Evolutionary conservation across 2,329 filamentous ascomycete species (phyloP), one percentile per base, ranked within the genome.

Genomic region (Davidsoniella eucalypti): DNA sequence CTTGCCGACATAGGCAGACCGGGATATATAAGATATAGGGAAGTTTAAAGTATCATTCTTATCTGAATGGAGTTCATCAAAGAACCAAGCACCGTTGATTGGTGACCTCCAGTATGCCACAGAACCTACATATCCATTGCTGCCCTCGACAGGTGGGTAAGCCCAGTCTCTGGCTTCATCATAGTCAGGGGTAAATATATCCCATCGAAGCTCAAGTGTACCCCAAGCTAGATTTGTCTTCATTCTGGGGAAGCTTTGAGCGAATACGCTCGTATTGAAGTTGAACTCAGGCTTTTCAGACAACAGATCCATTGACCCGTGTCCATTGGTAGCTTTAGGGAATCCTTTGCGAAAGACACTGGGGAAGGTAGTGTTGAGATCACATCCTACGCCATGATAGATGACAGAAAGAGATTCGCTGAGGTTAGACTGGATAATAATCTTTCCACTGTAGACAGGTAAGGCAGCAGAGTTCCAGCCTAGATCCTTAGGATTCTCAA

Each of bases 401-500:
- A 67, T 66, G 17, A 71, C 61, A 8, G 63, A 63, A 2, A 70
- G 57, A 10, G 60, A 54, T 49, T 70, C 69, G 5, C 62, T 63
- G 36, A 67, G 65, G 42, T 61, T 60, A 17, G 65, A 64, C 4
- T 58, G 59, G 21, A 71, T 56, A 51, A 64, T 60, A 17, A 70
- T 58, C 55, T 69, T 70, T 17, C 68, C 69, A 37, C 66, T 63
- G 51, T 71, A 70, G 5, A 70, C 54, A 0, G 67, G 68, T 42
- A 71, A 56, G 41, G 59, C 58, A 18, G 64, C 50, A 41, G 43
- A 52, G 44, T 51, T 50, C 50, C 46, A 54, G 5, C 56, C 44
- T 10, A 62, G 54, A 3, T 56, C 51, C 23, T 57, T 54, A 3
- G 63, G 63, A 5, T 52, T 57, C 16, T 50, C 41, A 14, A 45